Evolutionary conservation across 208 protist species (phyloP).

Genomic region (Endotrypanum monterogeii): DNA sequence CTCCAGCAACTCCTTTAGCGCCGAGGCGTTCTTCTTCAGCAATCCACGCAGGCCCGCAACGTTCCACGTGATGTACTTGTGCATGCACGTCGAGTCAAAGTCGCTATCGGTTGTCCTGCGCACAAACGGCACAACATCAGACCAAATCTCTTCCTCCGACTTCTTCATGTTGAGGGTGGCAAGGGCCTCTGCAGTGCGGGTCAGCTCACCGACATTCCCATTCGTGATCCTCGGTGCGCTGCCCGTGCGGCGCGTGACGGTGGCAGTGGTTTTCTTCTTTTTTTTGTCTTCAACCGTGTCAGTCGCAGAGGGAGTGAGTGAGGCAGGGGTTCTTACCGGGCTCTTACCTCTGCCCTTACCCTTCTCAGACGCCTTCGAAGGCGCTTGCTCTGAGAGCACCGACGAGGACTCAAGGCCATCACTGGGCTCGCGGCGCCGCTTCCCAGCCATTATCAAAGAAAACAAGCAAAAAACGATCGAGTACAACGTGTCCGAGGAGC

Average conservation of each 20-base stretch:
- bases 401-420: background rate
- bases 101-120: conserved; percentile 49
- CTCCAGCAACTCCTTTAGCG: conserved; percentile 52
- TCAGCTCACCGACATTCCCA: conserved; percentile 23
- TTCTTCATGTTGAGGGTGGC: conserved; percentile 44
- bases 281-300: background rate
- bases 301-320: background rate
- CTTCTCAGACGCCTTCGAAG: background rate
- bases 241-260: background rate
- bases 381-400: background rate
- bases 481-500: background rate
- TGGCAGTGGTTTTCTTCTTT: background rate
- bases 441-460: conserved; percentile 2
- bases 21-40: conserved; percentile 65
- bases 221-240: conserved; percentile 36
- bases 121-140: conserved; percentile 58
- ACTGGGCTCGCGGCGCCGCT: conserved; percentile 4
- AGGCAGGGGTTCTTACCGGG: background rate
- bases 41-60: conserved; percentile 92
- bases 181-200: conserved; percentile 39
- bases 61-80: conserved; percentile 94
- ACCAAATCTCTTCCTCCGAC: conserved; percentile 65
- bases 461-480: no score
- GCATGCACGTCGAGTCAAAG: conserved; percentile 63
- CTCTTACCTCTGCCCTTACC: no score